Conservation (phyloP, 1,284 basidiomycete genomes). For the Rhodotorula sp. region DNA sequence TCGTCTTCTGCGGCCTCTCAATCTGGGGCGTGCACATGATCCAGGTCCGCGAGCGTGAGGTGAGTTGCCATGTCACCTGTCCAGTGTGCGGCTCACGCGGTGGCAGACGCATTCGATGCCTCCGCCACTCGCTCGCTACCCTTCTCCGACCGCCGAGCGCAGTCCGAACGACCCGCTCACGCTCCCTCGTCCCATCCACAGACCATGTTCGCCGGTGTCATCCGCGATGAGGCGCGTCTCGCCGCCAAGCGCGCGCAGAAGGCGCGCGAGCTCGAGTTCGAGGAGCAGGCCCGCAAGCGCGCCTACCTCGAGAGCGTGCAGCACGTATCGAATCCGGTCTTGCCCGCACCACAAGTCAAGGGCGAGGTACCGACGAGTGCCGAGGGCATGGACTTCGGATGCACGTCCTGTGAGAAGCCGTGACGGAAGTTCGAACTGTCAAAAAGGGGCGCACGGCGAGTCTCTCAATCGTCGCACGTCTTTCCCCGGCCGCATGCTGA, state of each 20-base stretch:
- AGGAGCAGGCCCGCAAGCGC: conserved; percentile 42
- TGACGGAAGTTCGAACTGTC: background rate
- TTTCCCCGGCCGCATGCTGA: no score
- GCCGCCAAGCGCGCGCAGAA: conserved; percentile 69
- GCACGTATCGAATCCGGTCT: conserved; percentile 25
- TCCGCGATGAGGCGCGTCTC: conserved; percentile 80
- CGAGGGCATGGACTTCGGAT: conserved; percentile 41
- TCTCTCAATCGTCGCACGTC: background rate
- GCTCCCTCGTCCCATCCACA: conserved; percentile 45
- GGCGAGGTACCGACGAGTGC: conserved; percentile 27
- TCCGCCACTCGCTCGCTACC: conserved; percentile 35
- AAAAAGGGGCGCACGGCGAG: background rate
- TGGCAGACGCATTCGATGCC: no score
- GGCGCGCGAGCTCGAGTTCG: conserved; percentile 61
- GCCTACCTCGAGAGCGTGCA: conserved; percentile 44
- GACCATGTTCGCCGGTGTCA: conserved; percentile 87
- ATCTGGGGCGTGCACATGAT: conserved; percentile 91
- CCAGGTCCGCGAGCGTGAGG: conserved; percentile 82
- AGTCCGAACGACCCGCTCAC: background rate
- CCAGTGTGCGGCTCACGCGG: no score
- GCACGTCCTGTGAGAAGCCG: conserved; percentile 37
- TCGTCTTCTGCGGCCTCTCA: conserved; percentile 67
- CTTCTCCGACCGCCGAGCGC: conserved; percentile 7
- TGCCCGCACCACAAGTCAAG: conserved; percentile 1
- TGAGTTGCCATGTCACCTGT: conserved; percentile 49